Evolutionary conservation across 1,139 yeast species (phyloP), one percentile per base, ranked within the genome.

Genomic region (Lodderomyces theae): DNA sequence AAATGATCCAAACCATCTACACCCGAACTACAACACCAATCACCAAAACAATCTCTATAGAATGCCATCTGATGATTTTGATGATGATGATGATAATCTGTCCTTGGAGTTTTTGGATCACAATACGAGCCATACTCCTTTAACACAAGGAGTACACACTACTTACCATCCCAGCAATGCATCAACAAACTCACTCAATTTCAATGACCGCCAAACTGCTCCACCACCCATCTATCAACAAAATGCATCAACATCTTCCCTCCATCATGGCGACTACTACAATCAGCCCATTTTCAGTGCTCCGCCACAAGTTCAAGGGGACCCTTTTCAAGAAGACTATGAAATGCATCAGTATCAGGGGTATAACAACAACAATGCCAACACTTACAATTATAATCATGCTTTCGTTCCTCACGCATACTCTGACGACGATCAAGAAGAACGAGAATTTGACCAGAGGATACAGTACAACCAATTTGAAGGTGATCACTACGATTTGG

Each of bases 341-440:
- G 69, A 63, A 48, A 45, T 63, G 58, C 58, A 59, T 41, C 58
- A 59, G 41, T 56, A 58, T 25, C 43, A 24, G 54, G 56, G 56
- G 5, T 43, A 43, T 35, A 58, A 57, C 40, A 55, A 53, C 46
- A 8, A 8, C 8, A 19, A 19, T 39, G 55, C 53, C 46, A 8
- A 8, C 8, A 19, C 5, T 19, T 19, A 19, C 22, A 56, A 51
- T 37, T 66, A 58, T 46, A 57, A 58, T 43, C 73, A 69, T 49
- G 68, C 77, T 6, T 72, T 72, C 47, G 76, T 70, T 5, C 75
- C 77, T n/a, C 69, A 70, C 47, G 72, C 63, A 13, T 70, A 72
- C 45, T 73, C 66, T 30, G 72, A 63, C 25, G 72, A 63, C 22
- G 74, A 69, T 43, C 68, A 64, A 29, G 77, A 72, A 30, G 74